Conservation (phyloP, 441 rosid species). For the Bocquillonia castaneifolia region DNA sequence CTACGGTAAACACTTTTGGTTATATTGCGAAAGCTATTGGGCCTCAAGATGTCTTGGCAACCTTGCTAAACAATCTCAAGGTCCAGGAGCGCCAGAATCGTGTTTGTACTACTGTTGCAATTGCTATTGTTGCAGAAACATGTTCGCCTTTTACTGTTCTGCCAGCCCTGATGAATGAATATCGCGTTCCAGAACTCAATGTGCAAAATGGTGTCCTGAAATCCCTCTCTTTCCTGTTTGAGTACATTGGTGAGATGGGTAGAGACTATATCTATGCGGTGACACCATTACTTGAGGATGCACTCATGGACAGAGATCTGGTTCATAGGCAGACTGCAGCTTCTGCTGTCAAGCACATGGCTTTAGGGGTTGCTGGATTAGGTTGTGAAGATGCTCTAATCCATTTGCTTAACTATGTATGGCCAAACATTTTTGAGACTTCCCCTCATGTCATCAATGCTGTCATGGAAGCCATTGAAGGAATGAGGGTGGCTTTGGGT, state of each 20-base stretch:
- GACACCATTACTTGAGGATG: constrained; percentile 94
- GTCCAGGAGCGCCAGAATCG: constrained; percentile 99
- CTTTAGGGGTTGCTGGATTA: constrained; percentile 91
- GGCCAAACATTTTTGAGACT: constrained; percentile 99
- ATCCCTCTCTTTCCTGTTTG: constrained; percentile 89
- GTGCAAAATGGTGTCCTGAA: constrained; percentile 97
- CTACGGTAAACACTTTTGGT: constrained; percentile 93
- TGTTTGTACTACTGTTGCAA: constrained; percentile 96
- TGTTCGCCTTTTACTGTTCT: constrained; percentile 95
- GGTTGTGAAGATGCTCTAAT: constrained; percentile 97
- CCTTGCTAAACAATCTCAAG: constrained; percentile 90
- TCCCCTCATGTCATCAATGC: constrained; percentile 96
- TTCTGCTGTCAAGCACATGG: constrained; percentile 97
- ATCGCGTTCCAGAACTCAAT: constrained; percentile 90
- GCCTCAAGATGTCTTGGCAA: constrained; percentile 96
- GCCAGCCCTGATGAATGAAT: constrained; percentile 94
- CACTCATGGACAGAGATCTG: constrained; percentile 93
- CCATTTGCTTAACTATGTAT: constrained; percentile 83
- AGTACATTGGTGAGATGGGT: constrained; percentile 98
- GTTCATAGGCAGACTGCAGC: constrained; percentile 99
- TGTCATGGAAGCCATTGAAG: constrained; percentile 94
- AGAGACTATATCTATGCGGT: constrained; percentile 97
- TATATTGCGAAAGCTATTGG: constrained; percentile 98
- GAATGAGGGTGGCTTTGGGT: constrained; percentile 91
- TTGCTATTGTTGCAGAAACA: constrained; percentile 93